Conservation (phyloP, 2,329 filamentous ascomycete genomes). For the Dothidotthia symphoricarpi region DNA sequence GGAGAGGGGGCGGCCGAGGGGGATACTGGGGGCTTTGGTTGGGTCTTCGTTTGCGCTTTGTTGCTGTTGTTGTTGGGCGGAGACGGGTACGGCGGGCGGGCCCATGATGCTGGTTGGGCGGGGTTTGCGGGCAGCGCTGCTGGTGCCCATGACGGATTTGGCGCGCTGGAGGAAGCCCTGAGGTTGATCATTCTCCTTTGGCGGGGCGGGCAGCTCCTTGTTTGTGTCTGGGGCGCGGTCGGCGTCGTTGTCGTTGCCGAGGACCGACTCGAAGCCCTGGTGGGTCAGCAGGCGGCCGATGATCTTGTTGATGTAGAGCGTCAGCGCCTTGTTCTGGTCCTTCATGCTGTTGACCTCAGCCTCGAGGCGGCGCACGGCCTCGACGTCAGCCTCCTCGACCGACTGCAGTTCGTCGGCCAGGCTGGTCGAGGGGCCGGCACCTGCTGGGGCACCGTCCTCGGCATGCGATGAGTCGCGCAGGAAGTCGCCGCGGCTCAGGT, state of each 20-base stretch:
- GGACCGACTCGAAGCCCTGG: constrained; percentile 90
- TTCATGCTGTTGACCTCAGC: constrained; percentile 74
- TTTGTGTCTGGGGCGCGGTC: constrained; percentile 56
- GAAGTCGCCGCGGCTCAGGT: constrained; percentile 81
- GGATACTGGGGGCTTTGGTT: constrained; percentile 72
- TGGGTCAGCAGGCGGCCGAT: constrained; percentile 92
- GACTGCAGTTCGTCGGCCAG: constrained; percentile 83
- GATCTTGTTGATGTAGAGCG: constrained; percentile 98
- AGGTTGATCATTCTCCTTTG: constrained; percentile 52
- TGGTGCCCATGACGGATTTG: constrained; percentile 56
- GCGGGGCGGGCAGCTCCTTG: constrained; percentile 82
- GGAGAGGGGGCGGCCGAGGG: constrained; percentile 60
- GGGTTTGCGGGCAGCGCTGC: constrained; percentile 38
- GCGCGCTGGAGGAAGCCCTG: constrained; percentile 56
- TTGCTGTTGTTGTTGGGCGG: no score
- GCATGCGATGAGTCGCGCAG: constrained; percentile 53
- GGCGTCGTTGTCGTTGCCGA: constrained; percentile 67
- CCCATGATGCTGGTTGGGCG: constrained; percentile 45
- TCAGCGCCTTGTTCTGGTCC: constrained; percentile 96
- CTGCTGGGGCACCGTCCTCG: constrained; percentile 34
- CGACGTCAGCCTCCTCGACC: constrained; percentile 52
- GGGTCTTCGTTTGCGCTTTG: constrained; percentile 56
- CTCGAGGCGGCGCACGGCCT: constrained; percentile 64
- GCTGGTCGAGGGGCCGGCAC: constrained; percentile 38
- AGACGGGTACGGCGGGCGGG: constrained; percentile 25